Evolutionary conservation across 2,329 filamentous ascomycete genomes (phyloP).

Genomic region (Fusarium nelsonii): DNA sequence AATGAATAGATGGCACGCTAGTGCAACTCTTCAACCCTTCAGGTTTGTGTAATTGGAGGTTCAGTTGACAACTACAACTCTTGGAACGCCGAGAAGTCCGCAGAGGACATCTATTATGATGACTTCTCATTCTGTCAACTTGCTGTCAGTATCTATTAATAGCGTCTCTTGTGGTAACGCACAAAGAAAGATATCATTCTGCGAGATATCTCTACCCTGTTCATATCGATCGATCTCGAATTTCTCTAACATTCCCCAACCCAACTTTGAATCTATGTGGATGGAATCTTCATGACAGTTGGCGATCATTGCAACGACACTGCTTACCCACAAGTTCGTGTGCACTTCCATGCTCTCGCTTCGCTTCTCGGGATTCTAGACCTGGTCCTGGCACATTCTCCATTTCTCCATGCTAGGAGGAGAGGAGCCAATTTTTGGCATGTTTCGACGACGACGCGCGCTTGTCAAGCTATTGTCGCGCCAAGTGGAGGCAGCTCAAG

Average conservation of each 20-base stretch:
- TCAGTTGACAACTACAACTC: not conserved
- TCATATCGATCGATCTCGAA: not conserved
- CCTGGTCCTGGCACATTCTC: conserved; percentile 14
- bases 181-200: no score
- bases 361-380: conserved; percentile 25
- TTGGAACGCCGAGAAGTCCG: not conserved
- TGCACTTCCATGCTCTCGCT: not conserved
- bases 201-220: no score
- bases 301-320: not conserved
- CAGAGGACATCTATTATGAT: not conserved
- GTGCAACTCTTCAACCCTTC: not conserved
- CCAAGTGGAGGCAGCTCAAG: conserved; percentile 43
- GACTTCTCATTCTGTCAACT: not conserved
- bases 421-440: conserved; percentile 29
- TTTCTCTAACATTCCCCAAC: not conserved
- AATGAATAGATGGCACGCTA: not conserved
- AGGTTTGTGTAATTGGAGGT: not conserved
- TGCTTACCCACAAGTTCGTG: not conserved
- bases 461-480: conserved; percentile 32
- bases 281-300: not conserved
- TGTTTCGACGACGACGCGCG: conserved; percentile 24
- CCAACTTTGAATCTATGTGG: not conserved
- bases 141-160: not conserved
- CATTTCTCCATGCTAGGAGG: conserved; percentile 6
- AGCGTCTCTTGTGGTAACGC: not conserved